Conservation (phyloP, 495 filamentous ascomycete genomes). For the Lentithecium fluviatile region DNA sequence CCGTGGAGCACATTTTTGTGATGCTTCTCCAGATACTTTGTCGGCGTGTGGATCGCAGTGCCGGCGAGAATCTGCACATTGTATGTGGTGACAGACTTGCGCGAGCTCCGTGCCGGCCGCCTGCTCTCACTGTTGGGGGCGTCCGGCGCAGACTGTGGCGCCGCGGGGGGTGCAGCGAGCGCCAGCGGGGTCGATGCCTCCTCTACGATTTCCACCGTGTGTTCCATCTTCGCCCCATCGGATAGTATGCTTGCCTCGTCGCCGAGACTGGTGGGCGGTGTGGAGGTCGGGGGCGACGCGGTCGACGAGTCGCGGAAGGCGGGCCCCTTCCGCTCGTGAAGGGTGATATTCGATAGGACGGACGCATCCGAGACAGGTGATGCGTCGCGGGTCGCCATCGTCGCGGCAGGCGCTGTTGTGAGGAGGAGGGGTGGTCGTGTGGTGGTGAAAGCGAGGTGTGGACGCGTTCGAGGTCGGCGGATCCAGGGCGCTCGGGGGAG, state of each 20-base stretch:
- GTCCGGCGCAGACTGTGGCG: slow-evolving; percentile 20
- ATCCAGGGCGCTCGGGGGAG: slow-evolving; percentile 9
- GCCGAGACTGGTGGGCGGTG: slow-evolving; percentile 40
- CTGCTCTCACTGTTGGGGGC: slow-evolving; percentile 13
- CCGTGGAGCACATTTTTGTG: slow-evolving; percentile 39
- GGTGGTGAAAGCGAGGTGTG: slow-evolving; percentile 17
- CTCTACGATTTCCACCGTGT: slow-evolving; percentile 1
- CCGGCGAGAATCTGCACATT: slow-evolving; percentile 40
- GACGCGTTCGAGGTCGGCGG: slow-evolving; percentile 17
- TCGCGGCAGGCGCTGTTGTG: background rate
- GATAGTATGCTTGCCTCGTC: slow-evolving; percentile 37
- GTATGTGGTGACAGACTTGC: slow-evolving; percentile 34
- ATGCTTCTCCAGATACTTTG: slow-evolving; percentile 28
- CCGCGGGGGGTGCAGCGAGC: slow-evolving; percentile 8
- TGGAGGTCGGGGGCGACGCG: slow-evolving; percentile 36
- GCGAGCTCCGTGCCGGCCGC: slow-evolving; percentile 30
- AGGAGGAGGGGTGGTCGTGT: slow-evolving; percentile 1
- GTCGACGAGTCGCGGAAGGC: slow-evolving; percentile 19
- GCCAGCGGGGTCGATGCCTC: background rate
- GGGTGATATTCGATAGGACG: slow-evolving; percentile 18
- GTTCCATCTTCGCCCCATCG: slow-evolving; percentile 27
- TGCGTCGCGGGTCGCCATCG: slow-evolving; percentile 26
- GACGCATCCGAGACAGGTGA: slow-evolving; percentile 31
- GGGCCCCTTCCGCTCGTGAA: slow-evolving; percentile 6
- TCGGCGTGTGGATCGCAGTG: slow-evolving; percentile 36